Evolutionary conservation across 2,329 filamentous ascomycete species (phyloP), one percentile per base, ranked within the genome.

Genomic region (Apiospora pterosperma): DNA sequence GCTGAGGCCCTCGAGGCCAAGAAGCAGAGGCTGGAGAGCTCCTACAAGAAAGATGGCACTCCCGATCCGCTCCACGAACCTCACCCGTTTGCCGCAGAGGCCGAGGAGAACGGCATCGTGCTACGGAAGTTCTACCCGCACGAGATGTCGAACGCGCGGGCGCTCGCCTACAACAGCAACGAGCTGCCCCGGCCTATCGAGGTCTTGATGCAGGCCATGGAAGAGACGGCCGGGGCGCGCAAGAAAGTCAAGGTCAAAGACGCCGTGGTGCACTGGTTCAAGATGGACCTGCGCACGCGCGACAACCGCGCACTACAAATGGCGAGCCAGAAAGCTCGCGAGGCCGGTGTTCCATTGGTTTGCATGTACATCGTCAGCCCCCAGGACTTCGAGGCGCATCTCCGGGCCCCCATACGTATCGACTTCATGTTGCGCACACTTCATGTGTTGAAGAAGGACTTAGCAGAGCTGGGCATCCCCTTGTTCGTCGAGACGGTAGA

Each of bases 191-290:
- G 91, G 0, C 94, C 93, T 0, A 90, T 96, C 23, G 88, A 93
- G 70, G 76, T 85, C 0, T 82, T 97, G 2, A 75, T 87, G 6
- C 75, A 80, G 0, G 88, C 89, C 0, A 81, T 93, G 5, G 74
- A 82, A 28, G 85, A 88, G 2, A 96, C 92, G 0, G 77, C 81
- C 2, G 70, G 77, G 0, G 75, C 77, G 39, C 84, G 91, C 10
- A 79, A 82, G 34, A 76, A 79, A 1, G 82, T 91, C 14, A 67
- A 78, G 1, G 79, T 83, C 0, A 85, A 85, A 36, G 80, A 86
- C 31, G 87, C 89, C 0, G 90, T 97, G 0, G 86, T 97, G 0
- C 92, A 97, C 77, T 97, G 93, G 93, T 97, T 95, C 81, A 96
- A 96, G 78, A 88, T 86, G 72, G 94, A 97, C 75, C 78, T 97